These are phyloP conservation scores for Zygosaccharomyces pseudobailii DNA, from an alignment of 1,139 yeast genomes.

Conservation along the genomic window DNA sequence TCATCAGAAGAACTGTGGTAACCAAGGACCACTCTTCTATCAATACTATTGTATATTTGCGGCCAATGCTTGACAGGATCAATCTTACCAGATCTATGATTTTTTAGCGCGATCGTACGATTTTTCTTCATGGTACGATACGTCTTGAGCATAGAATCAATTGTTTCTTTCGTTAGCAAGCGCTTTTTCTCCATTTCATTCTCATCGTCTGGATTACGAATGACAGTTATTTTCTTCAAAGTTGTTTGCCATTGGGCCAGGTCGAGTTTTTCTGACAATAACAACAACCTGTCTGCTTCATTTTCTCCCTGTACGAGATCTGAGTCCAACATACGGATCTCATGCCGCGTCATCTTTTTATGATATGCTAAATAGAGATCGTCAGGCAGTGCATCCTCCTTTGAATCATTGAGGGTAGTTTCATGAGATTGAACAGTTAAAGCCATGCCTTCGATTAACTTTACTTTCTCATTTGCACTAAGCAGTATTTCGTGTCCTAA, in stretches of 20 bases:
- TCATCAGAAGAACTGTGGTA: conserved; percentile 33
- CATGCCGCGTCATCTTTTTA: conserved; percentile 61
- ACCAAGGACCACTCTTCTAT: conserved; percentile 19
- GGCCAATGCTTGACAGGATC: conserved; percentile 16
- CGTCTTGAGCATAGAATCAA: conserved; percentile 44
- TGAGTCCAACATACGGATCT: conserved; percentile 53
- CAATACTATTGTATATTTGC: conserved; percentile 17
- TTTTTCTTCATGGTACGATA: conserved; percentile 42
- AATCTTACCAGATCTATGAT: conserved; percentile 14
- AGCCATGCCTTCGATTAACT: conserved; percentile 20
- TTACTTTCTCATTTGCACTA: conserved; percentile 13
- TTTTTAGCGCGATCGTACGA: conserved; percentile 15
- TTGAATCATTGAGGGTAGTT: neutral
- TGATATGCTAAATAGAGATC: conserved; percentile 48
- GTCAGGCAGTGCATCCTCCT: conserved; percentile 42
- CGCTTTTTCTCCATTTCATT: conserved; percentile 50
- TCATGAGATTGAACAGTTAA: conserved; percentile 15
- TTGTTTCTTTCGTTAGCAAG: conserved; percentile 47
- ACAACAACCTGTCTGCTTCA: conserved; percentile 38
- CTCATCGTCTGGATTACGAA: conserved; percentile 44
- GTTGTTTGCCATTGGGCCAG: conserved; percentile 54
- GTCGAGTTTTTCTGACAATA: conserved; percentile 35
- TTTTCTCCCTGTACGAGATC: conserved; percentile 51
- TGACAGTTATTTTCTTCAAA: conserved; percentile 50
- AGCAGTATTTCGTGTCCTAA: neutral